These are phyloP conservation scores for Leishmania tarentolae DNA, from an alignment of 208 protist genomes.

Conservation along the genomic window DNA sequence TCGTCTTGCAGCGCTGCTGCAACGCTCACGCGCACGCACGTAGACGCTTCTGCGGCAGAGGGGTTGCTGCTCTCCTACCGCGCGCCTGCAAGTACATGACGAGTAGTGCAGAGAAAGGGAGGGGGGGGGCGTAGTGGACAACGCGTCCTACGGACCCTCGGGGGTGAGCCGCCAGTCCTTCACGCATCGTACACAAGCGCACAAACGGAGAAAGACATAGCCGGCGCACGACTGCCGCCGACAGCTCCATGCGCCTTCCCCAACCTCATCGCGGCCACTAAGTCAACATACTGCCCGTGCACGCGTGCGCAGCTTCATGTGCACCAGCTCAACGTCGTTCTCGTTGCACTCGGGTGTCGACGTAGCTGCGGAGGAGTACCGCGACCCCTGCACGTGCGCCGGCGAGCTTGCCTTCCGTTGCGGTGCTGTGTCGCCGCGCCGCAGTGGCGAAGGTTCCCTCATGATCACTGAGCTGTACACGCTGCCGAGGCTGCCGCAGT, in stretches of 20 bases:
- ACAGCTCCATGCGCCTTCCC: neutral
- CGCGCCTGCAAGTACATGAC: neutral
- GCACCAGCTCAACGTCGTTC: constrained; percentile 22
- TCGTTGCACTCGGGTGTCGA: constrained; percentile 5
- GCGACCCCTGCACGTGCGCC: neutral
- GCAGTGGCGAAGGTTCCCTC: neutral
- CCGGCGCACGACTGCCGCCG: neutral
- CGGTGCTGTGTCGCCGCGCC: too few species aligned
- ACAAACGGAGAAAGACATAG: neutral
- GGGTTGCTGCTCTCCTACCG: neutral
- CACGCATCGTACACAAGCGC: neutral
- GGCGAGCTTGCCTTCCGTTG: neutral
- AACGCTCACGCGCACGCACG: neutral
- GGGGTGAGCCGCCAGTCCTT: neutral
- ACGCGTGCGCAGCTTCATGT: constrained; percentile 20
- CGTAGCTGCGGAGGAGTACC: neutral
- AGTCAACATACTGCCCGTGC: neutral
- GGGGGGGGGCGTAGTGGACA: neutral
- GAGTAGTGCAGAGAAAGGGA: neutral
- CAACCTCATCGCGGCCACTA: neutral
- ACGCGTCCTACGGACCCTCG: too few species aligned
- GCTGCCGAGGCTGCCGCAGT: neutral
- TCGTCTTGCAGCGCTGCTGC: neutral
- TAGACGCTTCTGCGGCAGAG: neutral
- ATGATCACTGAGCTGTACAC: neutral